phyloP scores from a whole-genome alignment of 2,329 filamentous ascomycete species.

The Xylariaceae sp. region DNA sequence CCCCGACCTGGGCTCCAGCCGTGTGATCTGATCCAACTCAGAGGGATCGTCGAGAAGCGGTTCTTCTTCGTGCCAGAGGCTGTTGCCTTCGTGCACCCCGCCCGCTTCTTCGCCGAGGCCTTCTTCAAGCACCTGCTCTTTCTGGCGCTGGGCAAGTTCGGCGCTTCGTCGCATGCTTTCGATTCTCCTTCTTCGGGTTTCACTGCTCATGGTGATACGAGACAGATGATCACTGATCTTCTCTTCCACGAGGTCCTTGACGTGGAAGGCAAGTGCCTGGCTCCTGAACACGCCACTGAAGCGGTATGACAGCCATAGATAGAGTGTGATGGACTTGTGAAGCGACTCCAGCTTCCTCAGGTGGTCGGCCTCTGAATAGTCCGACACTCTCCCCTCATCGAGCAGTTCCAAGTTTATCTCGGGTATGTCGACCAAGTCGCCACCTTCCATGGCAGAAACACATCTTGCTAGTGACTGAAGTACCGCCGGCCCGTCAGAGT shows the following conservation, averaged over 20 bases:
- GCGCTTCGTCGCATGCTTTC: constrained; percentile 22
- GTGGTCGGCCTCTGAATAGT: constrained; percentile 49
- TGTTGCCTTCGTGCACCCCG: constrained; percentile 21
- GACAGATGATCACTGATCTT: constrained; percentile 62
- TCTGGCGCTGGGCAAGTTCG: constrained; percentile 12
- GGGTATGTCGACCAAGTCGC: constrained; percentile 65
- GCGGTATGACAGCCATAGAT: constrained; percentile 89
- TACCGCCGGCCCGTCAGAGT: constrained; percentile 41
- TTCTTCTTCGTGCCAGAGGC: constrained; percentile 32
- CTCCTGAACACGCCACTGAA: constrained; percentile 76
- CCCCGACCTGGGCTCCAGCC: neutral
- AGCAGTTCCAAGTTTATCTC: constrained; percentile 69
- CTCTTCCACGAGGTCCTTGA: constrained; percentile 71
- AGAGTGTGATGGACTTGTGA: constrained; percentile 77
- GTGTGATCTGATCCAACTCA: neutral
- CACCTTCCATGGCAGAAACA: constrained; percentile 61
- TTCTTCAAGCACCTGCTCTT: constrained; percentile 21
- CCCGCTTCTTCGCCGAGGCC: constrained; percentile 5
- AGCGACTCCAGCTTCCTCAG: constrained; percentile 67
- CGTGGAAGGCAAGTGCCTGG: constrained; percentile 69
- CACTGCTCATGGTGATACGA: constrained; percentile 46
- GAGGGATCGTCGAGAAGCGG: constrained; percentile 26
- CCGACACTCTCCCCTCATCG: constrained; percentile 43
- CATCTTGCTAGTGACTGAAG: constrained; percentile 61
- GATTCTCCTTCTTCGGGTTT: constrained; percentile 30